phyloP scores from a whole-genome alignment of 257 asterid genomes.

The Plectranthus barbatus region DNA sequence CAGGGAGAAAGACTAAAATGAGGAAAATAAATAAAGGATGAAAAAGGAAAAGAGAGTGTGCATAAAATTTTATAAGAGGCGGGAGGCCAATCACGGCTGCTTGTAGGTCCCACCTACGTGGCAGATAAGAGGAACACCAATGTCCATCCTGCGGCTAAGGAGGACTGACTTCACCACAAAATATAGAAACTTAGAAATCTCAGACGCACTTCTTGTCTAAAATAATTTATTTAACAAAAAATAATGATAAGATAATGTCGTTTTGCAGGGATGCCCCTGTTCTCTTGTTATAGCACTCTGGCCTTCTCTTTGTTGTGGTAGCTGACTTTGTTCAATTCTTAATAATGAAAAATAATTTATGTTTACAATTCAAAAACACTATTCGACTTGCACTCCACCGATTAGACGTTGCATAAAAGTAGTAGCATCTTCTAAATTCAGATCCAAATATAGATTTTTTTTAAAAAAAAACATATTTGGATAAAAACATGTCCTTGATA shows the following conservation, averaged over 20 bases:
- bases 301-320: too few species aligned
- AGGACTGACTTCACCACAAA: slow-evolving; percentile 15
- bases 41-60: slow-evolving; percentile 22
- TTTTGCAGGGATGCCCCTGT: slow-evolving; percentile 9
- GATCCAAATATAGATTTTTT: too few species aligned
- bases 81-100: slow-evolving; percentile 47
- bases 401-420: too few species aligned
- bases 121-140: slow-evolving; percentile 58
- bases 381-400: too few species aligned
- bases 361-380: too few species aligned
- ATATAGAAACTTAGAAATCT: background rate
- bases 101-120: slow-evolving; percentile 55
- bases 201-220: background rate
- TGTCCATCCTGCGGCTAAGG: slow-evolving; percentile 34
- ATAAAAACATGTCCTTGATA: background rate
- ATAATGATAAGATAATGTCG: background rate
- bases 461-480: too few species aligned
- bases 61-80: slow-evolving; percentile 52
- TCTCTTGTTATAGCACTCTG: background rate
- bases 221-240: background rate
- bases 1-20: slow-evolving; percentile 1
- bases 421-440: too few species aligned
- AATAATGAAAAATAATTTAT: too few species aligned
- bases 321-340: too few species aligned
- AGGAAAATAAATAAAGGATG: slow-evolving; percentile 10